Evolutionary conservation across 345 rosid genomes (phyloP).

Genomic region (Xanthoceras sorbifolium): DNA sequence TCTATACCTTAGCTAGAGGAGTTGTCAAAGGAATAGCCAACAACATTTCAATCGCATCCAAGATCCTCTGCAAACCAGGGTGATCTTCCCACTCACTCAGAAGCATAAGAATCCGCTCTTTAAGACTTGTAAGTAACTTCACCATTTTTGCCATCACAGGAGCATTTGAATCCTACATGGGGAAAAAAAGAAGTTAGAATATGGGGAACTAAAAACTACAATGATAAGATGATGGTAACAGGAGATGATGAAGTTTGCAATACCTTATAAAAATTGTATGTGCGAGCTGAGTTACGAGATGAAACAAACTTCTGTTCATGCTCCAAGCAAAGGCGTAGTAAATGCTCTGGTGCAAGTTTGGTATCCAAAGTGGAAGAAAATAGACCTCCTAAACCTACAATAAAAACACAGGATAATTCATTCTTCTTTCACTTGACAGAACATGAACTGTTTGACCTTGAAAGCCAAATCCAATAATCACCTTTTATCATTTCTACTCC

Average conservation of each 20-base stretch:
- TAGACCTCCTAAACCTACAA: slow-evolving; percentile 65
- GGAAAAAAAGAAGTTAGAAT: slow-evolving; percentile 9
- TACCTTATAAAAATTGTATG: slow-evolving; percentile 94
- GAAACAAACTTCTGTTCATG: slow-evolving; percentile 47
- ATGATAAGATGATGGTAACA: neutral
- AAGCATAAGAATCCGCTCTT: slow-evolving; percentile 44
- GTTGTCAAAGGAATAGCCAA: slow-evolving; percentile 69
- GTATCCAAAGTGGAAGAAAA: slow-evolving; percentile 67
- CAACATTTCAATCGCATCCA: slow-evolving; percentile 70
- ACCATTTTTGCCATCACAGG: slow-evolving; percentile 74
- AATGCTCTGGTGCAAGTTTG: slow-evolving; percentile 80
- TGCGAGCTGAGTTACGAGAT: slow-evolving; percentile 35
- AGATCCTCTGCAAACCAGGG: slow-evolving; percentile 75
- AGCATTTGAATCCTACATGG: slow-evolving; percentile 69
- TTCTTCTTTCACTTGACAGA: neutral
- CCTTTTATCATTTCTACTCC: slow-evolving; percentile 81
- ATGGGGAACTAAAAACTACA: neutral
- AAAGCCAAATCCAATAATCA: slow-evolving; percentile 27
- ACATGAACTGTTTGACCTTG: neutral
- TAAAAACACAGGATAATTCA: slow-evolving; percentile 9
- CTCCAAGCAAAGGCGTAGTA: slow-evolving; percentile 72
- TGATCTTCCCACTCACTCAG: slow-evolving; percentile 76
- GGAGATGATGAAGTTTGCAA: slow-evolving; percentile 20
- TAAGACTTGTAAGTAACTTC: slow-evolving; percentile 55
- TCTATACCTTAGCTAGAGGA: slow-evolving; percentile 82